Percentiles rank a stretch among this genome's conserved stretches.
phyloP scores from a whole-genome alignment of 306 rosid species.

The Dryas octopetala region DNA sequence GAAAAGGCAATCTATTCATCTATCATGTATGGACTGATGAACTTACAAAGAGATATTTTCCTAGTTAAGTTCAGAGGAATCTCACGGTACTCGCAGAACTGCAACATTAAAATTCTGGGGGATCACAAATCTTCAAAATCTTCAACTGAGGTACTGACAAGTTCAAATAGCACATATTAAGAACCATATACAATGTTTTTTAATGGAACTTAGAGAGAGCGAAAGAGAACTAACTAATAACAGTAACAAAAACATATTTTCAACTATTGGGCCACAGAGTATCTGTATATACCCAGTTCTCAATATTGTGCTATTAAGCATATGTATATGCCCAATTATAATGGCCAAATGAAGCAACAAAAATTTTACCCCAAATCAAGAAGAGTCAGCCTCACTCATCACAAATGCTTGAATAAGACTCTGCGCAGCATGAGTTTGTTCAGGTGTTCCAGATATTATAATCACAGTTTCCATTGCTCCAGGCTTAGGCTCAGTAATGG shows the following conservation, averaged over 20 bases:
- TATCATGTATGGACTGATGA: no score
- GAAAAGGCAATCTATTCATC: not conserved
- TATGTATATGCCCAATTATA: not conserved
- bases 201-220: not conserved
- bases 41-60: not conserved
- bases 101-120: not conserved
- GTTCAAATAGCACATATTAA: no score
- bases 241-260: not conserved
- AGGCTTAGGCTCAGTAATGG: conserved; percentile 76
- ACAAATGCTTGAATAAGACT: conserved; percentile 99
- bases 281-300: no score
- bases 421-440: conserved; percentile 97
- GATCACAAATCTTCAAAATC: not conserved
- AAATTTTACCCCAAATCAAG: conserved; percentile 54
- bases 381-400: conserved; percentile 73
- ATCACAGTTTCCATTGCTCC: conserved; percentile 87
- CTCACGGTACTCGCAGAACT: not conserved
- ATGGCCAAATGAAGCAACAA: conserved; percentile 21
- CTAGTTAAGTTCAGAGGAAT: not conserved
- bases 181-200: not conserved
- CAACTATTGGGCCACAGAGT: not conserved
- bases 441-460: conserved; percentile 93
- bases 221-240: not conserved
- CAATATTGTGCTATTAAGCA: not conserved
- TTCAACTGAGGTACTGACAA: not conserved